Conservation (phyloP, 2,329 filamentous ascomycete species). For the Plenodomus tracheiphilus region DNA sequence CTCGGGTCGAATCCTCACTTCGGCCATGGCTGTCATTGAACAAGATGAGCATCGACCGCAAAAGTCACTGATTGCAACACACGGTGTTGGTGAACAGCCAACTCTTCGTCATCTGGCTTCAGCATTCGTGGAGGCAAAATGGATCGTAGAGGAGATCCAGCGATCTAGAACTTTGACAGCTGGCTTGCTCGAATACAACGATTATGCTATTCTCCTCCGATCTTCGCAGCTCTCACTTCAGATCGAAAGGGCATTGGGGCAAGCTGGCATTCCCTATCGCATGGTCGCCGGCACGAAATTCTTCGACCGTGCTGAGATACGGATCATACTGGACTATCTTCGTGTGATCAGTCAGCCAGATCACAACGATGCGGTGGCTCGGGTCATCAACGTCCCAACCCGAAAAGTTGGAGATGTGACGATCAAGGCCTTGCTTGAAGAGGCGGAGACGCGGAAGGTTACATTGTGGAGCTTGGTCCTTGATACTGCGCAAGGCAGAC, state of each 20-base stretch:
- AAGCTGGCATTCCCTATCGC: conserved; percentile 79
- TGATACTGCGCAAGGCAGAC: conserved; percentile 57
- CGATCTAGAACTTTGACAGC: conserved; percentile 73
- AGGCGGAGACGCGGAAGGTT: conserved; percentile 70
- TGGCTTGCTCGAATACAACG: conserved; percentile 70
- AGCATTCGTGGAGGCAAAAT: conserved; percentile 75
- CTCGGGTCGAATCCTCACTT: conserved; percentile 78
- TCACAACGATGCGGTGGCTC: conserved; percentile 82
- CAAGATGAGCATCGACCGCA: conserved; percentile 81
- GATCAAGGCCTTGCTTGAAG: conserved; percentile 71
- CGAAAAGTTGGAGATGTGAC: conserved; percentile 81
- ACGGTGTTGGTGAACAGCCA: conserved; percentile 76
- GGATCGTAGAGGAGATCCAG: conserved; percentile 84
- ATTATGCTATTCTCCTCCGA: conserved; percentile 85
- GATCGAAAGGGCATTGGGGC: conserved; percentile 82
- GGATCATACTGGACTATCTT: conserved; percentile 84
- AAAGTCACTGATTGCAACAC: conserved; percentile 79
- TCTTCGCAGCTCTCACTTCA: conserved; percentile 80
- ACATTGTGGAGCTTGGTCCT: conserved; percentile 79
- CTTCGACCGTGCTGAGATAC: conserved; percentile 89
- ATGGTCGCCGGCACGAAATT: conserved; percentile 94
- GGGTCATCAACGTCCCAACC: conserved; percentile 82
- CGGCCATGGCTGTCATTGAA: conserved; percentile 84
- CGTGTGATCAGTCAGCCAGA: conserved; percentile 81
- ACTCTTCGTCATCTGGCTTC: conserved; percentile 76